Percentiles rank a stretch among this genome's conserved stretches.
phyloP scores from a whole-genome alignment of 2,329 filamentous ascomycete genomes.

The Cercospora canescens region DNA sequence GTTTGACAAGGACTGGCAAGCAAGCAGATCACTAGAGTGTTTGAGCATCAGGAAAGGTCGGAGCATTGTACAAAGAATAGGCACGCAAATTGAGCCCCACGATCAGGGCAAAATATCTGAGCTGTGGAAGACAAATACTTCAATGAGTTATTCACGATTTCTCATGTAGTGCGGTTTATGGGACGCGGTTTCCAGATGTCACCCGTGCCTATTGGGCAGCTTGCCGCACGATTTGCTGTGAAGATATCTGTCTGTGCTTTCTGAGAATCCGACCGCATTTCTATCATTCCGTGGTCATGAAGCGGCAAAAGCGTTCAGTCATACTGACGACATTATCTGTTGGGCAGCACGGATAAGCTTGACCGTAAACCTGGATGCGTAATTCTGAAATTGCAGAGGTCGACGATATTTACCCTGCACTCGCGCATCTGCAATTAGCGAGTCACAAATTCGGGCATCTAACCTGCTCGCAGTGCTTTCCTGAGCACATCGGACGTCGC shows the following conservation, averaged over 20 bases:
- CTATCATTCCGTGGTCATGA: no score
- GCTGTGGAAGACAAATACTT: background rate
- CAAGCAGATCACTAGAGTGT: constrained; percentile 23
- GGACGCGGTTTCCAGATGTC: background rate
- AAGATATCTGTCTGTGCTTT: background rate
- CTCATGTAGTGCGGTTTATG: background rate
- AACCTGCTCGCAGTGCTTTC: no score
- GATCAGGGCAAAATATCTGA: background rate
- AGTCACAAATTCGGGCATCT: background rate
- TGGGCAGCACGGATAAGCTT: no score
- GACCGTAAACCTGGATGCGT: no score
- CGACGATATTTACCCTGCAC: background rate
- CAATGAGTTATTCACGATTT: background rate
- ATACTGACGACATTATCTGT: no score
- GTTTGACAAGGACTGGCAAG: constrained; percentile 71
- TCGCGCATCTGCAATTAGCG: background rate
- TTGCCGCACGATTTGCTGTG: background rate
- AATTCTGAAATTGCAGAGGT: no score
- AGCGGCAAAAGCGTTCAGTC: no score
- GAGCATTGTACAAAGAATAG: constrained; percentile 17
- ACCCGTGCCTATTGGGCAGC: background rate
- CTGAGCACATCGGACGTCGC: background rate
- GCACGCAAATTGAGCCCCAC: constrained; percentile 4
- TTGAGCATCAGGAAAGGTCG: background rate
- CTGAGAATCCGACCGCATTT: no score